phyloP scores from a whole-genome alignment of 176 grass and related monocot genomes.

The Zea luxurians region DNA sequence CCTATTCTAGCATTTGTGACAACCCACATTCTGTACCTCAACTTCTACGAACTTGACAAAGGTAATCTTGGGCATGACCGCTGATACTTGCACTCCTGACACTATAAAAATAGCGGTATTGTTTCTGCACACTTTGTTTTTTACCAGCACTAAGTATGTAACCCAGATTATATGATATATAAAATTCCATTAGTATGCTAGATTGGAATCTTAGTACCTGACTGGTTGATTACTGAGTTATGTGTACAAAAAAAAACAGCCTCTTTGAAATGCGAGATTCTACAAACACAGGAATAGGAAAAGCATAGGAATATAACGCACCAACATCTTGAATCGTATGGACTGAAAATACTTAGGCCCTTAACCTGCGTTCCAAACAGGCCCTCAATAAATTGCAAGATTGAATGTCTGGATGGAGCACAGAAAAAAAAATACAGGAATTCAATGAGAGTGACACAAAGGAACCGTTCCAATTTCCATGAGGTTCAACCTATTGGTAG shows the following conservation, averaged over 20 bases:
- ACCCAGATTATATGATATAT: background rate
- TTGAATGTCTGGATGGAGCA: background rate
- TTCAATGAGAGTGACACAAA: background rate
- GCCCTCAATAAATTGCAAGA: background rate
- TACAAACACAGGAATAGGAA: background rate
- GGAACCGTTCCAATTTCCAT: background rate
- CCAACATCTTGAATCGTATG: background rate
- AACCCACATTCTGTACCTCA: slow-evolving; percentile 93
- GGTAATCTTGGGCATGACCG: slow-evolving; percentile 41
- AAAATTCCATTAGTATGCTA: background rate
- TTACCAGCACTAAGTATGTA: background rate
- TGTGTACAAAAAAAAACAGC: background rate
- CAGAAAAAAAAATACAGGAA: background rate
- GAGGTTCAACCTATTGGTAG: background rate
- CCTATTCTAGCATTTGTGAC: slow-evolving; percentile 93
- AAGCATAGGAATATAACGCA: background rate
- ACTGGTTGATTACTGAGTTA: background rate
- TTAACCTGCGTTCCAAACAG: background rate
- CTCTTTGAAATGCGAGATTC: background rate
- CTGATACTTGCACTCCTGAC: background rate
- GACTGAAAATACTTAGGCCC: background rate
- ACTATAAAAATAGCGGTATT: background rate
- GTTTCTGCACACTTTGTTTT: background rate
- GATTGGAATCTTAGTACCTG: background rate
- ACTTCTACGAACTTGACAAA: slow-evolving; percentile 84